Evolutionary conservation across 2,329 filamentous ascomycete genomes (phyloP).

Genomic region (Colletotrichum costaricense): DNA sequence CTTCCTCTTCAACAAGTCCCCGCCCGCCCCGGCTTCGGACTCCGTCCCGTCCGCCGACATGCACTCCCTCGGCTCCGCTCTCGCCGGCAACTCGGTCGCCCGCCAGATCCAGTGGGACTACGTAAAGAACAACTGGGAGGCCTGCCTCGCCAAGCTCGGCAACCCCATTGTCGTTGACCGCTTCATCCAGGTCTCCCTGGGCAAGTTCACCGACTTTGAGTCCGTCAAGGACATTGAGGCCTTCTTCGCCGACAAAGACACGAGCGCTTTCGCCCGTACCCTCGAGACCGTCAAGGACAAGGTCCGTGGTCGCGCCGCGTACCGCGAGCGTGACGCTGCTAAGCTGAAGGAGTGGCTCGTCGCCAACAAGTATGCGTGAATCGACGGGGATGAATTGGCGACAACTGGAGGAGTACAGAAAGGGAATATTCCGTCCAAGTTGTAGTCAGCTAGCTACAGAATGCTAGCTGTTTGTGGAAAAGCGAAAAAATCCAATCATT

Average conservation of each 20-base stretch:
- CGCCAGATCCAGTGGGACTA: constrained; percentile 86
- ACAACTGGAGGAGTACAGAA: neutral
- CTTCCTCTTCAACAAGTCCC: constrained; percentile 81
- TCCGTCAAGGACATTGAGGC: constrained; percentile 79
- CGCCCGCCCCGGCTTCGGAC: constrained; percentile 59
- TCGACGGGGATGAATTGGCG: neutral
- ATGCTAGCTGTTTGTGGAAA: constrained; percentile 7
- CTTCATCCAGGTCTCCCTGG: constrained; percentile 82
- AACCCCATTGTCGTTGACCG: constrained; percentile 93
- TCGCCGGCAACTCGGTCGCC: constrained; percentile 79
- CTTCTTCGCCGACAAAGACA: constrained; percentile 92
- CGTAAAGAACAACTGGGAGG: constrained; percentile 85
- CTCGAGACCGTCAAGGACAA: constrained; percentile 88
- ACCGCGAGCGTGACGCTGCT: constrained; percentile 80
- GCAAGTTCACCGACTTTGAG: constrained; percentile 79
- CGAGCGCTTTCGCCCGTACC: constrained; percentile 85
- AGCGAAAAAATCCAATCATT: neutral
- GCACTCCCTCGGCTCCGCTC: constrained; percentile 80
- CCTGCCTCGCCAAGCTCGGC: constrained; percentile 76
- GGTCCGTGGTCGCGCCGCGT: constrained; percentile 84
- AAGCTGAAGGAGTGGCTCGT: constrained; percentile 83
- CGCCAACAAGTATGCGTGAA: constrained; percentile 55
- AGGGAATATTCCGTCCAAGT: neutral
- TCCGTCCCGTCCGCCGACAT: constrained; percentile 88
- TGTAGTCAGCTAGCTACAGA: constrained; percentile 5